A percentile compares a stretch with the other conserved stretches of the same genome.
Conservation (phyloP, 495 filamentous ascomycete species). For the Penicillium riverlandense region DNA sequence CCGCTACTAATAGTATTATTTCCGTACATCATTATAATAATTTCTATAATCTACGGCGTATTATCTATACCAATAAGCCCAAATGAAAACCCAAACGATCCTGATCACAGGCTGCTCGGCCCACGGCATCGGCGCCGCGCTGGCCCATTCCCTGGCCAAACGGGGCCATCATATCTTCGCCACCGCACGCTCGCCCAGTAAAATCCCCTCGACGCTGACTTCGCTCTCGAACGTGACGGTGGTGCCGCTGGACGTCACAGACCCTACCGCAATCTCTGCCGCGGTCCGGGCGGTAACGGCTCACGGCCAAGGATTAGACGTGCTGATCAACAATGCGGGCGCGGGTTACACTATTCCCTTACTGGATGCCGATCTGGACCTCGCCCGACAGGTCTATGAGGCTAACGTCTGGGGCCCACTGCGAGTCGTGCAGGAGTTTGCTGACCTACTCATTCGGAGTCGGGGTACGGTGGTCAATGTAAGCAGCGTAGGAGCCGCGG, state of each 20-base stretch:
- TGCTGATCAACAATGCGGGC: slow-evolving; percentile 28
- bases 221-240: slow-evolving; percentile 14
- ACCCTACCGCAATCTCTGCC: slow-evolving; percentile 15
- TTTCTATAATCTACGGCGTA: too few relatives aligned
- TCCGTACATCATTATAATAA: too few relatives aligned
- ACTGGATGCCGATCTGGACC: slow-evolving; percentile 21
- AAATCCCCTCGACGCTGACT: slow-evolving; percentile 17
- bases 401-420: slow-evolving; percentile 21
- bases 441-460: slow-evolving; percentile 1
- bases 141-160: slow-evolving; percentile 25
- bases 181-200: slow-evolving; percentile 26
- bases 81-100: background rate
- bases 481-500: too few relatives aligned
- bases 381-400: slow-evolving; percentile 17
- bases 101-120: slow-evolving; percentile 3
- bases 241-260: slow-evolving; percentile 24
- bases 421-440: slow-evolving; percentile 7
- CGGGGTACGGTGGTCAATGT: slow-evolving; percentile 20
- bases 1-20: too few relatives aligned
- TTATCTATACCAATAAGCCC: too few relatives aligned
- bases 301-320: slow-evolving; percentile 12
- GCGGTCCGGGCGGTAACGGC: slow-evolving; percentile 4
- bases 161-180: slow-evolving; percentile 34
- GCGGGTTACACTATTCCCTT: slow-evolving; percentile 13
- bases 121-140: slow-evolving; percentile 21